These are phyloP conservation scores for Pythium folliculosum DNA, from an alignment of 352 stramenopile species.

Conservation along the genomic window DNA sequence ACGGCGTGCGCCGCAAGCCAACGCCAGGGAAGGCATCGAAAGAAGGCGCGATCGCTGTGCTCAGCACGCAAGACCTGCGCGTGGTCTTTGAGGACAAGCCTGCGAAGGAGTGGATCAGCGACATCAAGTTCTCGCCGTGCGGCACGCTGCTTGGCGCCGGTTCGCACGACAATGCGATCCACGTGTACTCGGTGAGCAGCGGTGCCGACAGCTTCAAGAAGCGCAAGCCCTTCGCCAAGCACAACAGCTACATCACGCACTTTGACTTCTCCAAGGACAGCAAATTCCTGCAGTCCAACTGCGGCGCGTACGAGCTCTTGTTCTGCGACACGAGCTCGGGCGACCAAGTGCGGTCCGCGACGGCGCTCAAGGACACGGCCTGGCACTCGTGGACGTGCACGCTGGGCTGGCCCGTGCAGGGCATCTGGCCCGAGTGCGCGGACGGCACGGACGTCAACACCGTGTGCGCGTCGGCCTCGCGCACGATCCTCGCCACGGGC, in stretches of 20 bases:
- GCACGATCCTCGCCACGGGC: conserved; percentile 71
- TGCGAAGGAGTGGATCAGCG: conserved; percentile 77
- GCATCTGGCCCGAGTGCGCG: conserved; percentile 81
- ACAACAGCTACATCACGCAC: conserved; percentile 86
- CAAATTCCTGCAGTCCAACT: conserved; percentile 73
- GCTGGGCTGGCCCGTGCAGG: conserved; percentile 91
- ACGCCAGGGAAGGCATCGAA: conserved; percentile 36
- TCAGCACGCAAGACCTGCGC: conserved; percentile 31
- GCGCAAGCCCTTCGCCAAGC: conserved; percentile 71
- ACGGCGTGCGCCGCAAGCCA: conserved; percentile 43
- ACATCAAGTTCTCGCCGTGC: conserved; percentile 72
- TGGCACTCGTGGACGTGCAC: conserved; percentile 92
- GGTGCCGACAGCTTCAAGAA: conserved; percentile 41
- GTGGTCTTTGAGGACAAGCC: conserved; percentile 59
- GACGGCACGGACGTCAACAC: conserved; percentile 87
- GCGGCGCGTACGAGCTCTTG: conserved; percentile 89
- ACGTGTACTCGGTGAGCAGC: conserved; percentile 45
- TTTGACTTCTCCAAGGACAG: conserved; percentile 81
- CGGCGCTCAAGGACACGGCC: conserved; percentile 68
- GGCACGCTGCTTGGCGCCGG: conserved; percentile 52
- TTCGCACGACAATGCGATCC: conserved; percentile 77
- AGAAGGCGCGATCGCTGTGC: conserved; percentile 54
- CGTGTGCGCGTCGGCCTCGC: conserved; percentile 65
- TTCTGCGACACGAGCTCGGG: conserved; percentile 86
- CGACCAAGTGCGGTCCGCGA: conserved; percentile 83